Evolutionary conservation across 208 protist genomes (phyloP), one percentile per base, ranked within the genome.

Genomic region (Trypanosoma congolense): DNA sequence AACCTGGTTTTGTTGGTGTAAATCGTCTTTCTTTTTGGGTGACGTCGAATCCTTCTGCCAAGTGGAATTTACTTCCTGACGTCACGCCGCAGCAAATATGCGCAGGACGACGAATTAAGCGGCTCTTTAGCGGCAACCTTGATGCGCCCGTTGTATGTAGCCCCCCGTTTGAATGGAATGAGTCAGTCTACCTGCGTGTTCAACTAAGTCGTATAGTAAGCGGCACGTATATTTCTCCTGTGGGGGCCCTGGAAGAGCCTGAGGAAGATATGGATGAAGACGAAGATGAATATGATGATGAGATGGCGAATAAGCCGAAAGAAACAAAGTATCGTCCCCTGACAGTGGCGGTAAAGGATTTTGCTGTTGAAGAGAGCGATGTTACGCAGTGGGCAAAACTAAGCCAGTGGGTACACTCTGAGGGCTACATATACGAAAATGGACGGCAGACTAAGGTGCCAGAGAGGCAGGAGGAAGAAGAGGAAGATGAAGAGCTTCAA

Each of bases 11-110:
- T 57, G 76, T 91, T 12, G 92, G 92, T 2, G 64, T 60, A 18
- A 97, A 97, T 61, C 80, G 89, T 22, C 76, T 92, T 44, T 90
- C 90, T 12, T 97, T 90, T 75, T 97, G 89, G 90, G 90, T 97
- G 16, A 82, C 78, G 25, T 80, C 80, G 0, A 63, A 87, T 30
- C 79, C 87, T 18, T 76, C 83, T 3, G 68, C 73, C 10, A 65
- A 63, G 31, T 98, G 90, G 90, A 64, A 51, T 48, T 51, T 86
- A 31, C 77, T 98, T 36, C 92, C 92, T 2, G 87, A 98, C 66
- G 93, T 97, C 4, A 95, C 87, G 4, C 93, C 94, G n/a, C 73
- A 93, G 62, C 90, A 97, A 63, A 93, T 98, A 59, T 75, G 70
- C 45, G 90, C 82, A 3, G 75, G 92, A 8, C 73, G 93, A 55